phyloP scores from a whole-genome alignment of 1,284 basidiomycete genomes.

The Dichomitus squalens region DNA sequence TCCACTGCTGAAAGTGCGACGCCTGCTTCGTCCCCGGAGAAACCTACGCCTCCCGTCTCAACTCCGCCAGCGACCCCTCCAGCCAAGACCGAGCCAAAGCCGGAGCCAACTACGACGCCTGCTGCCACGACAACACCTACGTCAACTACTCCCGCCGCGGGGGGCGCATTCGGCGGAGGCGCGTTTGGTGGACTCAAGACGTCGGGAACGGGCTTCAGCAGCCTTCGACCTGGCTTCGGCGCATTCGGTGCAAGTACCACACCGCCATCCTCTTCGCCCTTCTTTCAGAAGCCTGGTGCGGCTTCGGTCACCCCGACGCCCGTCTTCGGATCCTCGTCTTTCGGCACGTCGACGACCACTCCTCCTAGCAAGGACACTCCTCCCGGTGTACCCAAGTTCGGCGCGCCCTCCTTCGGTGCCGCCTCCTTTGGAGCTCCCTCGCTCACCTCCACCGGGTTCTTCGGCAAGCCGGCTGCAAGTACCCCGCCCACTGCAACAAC shows the following conservation, averaged over 20 bases:
- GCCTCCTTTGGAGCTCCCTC: conserved; percentile 12
- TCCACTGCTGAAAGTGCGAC: background rate
- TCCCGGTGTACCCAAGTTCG: conserved; percentile 18
- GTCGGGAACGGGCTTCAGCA: conserved; percentile 39
- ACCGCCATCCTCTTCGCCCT: conserved; percentile 49
- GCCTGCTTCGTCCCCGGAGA: conserved; percentile 10
- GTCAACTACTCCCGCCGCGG: conserved; percentile 9
- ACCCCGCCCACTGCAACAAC: conserved; percentile 16
- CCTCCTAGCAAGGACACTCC: conserved; percentile 4
- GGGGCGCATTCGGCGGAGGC: conserved; percentile 29
- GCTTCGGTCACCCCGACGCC: conserved; percentile 9
- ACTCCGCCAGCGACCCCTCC: conserved; percentile 16
- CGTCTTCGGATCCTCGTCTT: conserved; percentile 17
- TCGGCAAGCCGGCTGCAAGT: conserved; percentile 17
- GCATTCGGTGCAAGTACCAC: conserved; percentile 36
- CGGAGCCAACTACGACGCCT: background rate
- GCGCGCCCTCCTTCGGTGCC: conserved; percentile 17
- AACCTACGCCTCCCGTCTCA: conserved; percentile 9
- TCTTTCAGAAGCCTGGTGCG: conserved; percentile 47
- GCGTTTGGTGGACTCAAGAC: conserved; percentile 41
- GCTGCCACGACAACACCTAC: conserved; percentile 8
- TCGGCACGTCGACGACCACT: conserved; percentile 20
- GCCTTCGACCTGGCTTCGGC: conserved; percentile 44
- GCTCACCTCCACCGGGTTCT: conserved; percentile 4
- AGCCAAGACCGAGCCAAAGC: conserved; percentile 1